Conservation (phyloP, 164 flowering plant genomes). For the Amborella trichopoda region DNA sequence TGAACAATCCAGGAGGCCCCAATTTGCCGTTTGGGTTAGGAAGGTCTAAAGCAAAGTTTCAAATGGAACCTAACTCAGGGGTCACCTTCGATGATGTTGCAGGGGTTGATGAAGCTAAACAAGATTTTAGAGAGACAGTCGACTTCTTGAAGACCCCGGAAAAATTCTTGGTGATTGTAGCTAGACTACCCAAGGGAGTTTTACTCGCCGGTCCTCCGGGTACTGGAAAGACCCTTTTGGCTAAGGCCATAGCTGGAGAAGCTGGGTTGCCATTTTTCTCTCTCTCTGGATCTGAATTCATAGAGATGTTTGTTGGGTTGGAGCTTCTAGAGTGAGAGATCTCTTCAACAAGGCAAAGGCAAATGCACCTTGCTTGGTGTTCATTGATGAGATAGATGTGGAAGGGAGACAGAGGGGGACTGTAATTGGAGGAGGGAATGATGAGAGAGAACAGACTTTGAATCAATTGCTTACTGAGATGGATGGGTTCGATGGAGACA, state of each 20-base stretch:
- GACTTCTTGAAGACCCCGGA: slow-evolving; percentile 55
- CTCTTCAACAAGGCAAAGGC: slow-evolving; percentile 53
- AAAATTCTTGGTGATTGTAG: slow-evolving; percentile 52
- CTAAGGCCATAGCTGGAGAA: slow-evolving; percentile 73
- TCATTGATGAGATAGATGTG: slow-evolving; percentile 74
- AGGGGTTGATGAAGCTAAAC: slow-evolving; percentile 70
- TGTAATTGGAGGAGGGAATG: slow-evolving; percentile 63
- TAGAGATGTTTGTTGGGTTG: slow-evolving; percentile 81
- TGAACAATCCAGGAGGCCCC: slow-evolving; percentile 34
- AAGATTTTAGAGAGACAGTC: slow-evolving; percentile 58
- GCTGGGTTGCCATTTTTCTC: slow-evolving; percentile 75
- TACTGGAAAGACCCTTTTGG: slow-evolving; percentile 64
- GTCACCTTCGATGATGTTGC: slow-evolving; percentile 76
- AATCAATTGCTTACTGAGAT: slow-evolving; percentile 65
- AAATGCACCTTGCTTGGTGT: slow-evolving; percentile 54
- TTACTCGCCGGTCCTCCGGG: slow-evolving; percentile 69
- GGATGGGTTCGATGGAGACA: slow-evolving; percentile 62
- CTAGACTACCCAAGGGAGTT: slow-evolving; percentile 58
- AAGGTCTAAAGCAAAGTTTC: slow-evolving; percentile 58
- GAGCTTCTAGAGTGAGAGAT: slow-evolving; percentile 67
- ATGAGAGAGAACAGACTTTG: slow-evolving; percentile 60
- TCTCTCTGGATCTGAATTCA: slow-evolving; percentile 57
- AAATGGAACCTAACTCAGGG: slow-evolving; percentile 71
- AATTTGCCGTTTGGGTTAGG: slow-evolving; percentile 53
- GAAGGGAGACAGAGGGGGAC: slow-evolving; percentile 65